Base-by-base conservation (phyloP, 2,329 filamentous ascomycete species). In the Cladobotryum protrusum region DNA sequence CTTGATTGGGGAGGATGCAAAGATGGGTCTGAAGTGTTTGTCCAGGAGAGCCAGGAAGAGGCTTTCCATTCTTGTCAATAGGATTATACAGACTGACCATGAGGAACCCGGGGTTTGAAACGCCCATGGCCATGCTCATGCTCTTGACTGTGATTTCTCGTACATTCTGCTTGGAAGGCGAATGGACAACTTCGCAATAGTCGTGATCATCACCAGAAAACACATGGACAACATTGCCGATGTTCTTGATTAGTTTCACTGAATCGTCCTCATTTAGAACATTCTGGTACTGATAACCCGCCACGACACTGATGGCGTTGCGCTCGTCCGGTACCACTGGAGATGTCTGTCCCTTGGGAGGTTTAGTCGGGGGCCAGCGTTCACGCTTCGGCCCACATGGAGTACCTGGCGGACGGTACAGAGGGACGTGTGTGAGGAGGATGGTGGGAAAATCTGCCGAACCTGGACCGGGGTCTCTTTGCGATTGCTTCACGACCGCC, bases 201-300 rank as follows among this genome's bases (percentile, higher is more conserved):
- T 99, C 93, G 71, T 99, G 93, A 63, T 99, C 93, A 60, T 99
- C 93, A 11, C 93, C 93, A 0, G 90, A 96, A 63, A 97, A 99
- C 40, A 91, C 86, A 56, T 93, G 86, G 3, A 82, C 77, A 12
- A 97, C 81, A 54, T 93, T 88, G 33, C 89, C 90, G 33, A 96
- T 76, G 55, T 84, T 87, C 52, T 85, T 78, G 39, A 96, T 73
- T 35, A 99, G 73, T 46, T 84, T 82, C 42, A 82, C 76, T 1
- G 91, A 93, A 57, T 96, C 82, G 2, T 81, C 76, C 45, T 85
- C 81, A 45, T 79, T 86, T 20, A 99, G 79, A 3, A 96, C 92
- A 60, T 96, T 99, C 66, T 97, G 92, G 63, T 99, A 99, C 66
- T 99, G 93, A 63, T 96, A 96, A 13, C 93, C 93, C 14, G 75